Percentiles rank a stretch among this genome's conserved stretches.
Conservation (phyloP, 495 filamentous ascomycete species). For the Penicillium cosmopolitanum region DNA sequence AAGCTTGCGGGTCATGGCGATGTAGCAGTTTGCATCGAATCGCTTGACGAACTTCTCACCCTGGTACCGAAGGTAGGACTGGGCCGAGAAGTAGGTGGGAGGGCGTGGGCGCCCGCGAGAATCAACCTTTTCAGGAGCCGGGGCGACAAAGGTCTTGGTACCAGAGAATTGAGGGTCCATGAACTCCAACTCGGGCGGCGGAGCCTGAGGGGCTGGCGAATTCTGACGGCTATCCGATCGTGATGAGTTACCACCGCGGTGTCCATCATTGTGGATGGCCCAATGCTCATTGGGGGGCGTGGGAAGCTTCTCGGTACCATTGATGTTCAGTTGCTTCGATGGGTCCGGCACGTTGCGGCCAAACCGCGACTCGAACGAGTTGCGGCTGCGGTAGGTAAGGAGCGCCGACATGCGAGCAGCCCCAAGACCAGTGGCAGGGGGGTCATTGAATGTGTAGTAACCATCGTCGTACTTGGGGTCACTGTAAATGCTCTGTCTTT, state of each 20-base stretch:
- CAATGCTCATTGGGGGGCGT: constrained; percentile 83
- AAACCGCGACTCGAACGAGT: constrained; percentile 95
- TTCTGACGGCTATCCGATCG: constrained; percentile 41
- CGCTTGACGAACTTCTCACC: constrained; percentile 94
- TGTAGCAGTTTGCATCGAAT: constrained; percentile 98
- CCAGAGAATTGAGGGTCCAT: constrained; percentile 82
- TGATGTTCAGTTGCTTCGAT: constrained; percentile 76
- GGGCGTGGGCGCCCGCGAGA: constrained; percentile 49
- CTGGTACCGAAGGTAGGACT: constrained; percentile 98
- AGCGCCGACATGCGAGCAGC: constrained; percentile 97
- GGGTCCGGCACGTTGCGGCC: constrained; percentile 90
- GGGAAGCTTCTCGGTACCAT: constrained; percentile 61
- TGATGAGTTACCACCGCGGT: constrained; percentile 55
- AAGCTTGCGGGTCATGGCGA: constrained; percentile 97
- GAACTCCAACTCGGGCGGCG: constrained; percentile 42
- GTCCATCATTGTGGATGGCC: constrained; percentile 95
- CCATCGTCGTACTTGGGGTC: constrained; percentile 98
- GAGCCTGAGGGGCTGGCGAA: constrained; percentile 36
- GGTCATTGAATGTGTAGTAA: constrained; percentile 84
- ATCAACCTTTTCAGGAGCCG: constrained; percentile 21
- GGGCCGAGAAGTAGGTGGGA: constrained; percentile 92
- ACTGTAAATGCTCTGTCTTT: constrained; percentile 96
- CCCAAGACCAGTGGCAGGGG: constrained; percentile 82
- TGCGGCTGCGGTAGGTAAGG: constrained; percentile 91
- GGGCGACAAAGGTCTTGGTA: constrained; percentile 53